Conservation (phyloP, 176 grass and related monocot genomes). For the Triticum timopheevii region DNA sequence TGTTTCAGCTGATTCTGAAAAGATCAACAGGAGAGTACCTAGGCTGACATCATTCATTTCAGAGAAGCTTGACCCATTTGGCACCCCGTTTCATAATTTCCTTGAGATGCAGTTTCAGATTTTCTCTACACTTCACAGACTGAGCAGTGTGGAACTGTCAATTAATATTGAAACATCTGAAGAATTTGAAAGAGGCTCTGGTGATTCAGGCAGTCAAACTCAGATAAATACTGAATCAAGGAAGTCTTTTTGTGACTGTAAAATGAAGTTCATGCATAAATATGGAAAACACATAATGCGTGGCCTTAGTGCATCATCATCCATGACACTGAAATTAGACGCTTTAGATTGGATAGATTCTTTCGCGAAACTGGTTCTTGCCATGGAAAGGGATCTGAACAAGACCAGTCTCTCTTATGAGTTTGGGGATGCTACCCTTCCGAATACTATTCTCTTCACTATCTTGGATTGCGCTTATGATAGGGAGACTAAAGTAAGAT, state of each 20-base stretch:
- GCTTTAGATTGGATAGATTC: constrained; percentile 75
- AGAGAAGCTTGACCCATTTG: constrained; percentile 75
- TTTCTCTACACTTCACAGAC: constrained; percentile 71
- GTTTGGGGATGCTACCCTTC: constrained; percentile 48
- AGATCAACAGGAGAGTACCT: constrained; percentile 57
- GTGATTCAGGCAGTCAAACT: constrained; percentile 29
- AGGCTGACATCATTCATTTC: constrained; percentile 67
- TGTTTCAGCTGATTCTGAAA: constrained; percentile 46
- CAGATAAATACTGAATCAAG: constrained; percentile 30
- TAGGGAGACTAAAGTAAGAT: constrained; percentile 84
- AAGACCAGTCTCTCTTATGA: constrained; percentile 42
- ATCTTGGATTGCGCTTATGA: constrained; percentile 87
- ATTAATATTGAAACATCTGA: constrained; percentile 44
- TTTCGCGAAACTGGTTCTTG: constrained; percentile 50
- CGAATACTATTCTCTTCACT: constrained; percentile 60
- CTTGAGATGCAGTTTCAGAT: constrained; percentile 81
- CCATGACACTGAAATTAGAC: constrained; percentile 70
- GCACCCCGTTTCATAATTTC: constrained; percentile 56
- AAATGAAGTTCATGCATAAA: constrained; percentile 56
- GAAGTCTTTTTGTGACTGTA: constrained; percentile 37
- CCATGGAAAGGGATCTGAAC: constrained; percentile 40
- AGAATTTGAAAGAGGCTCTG: constrained; percentile 37
- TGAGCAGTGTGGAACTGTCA: constrained; percentile 74
- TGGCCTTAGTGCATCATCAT: constrained; percentile 60
- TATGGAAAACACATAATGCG: constrained; percentile 57